Evolutionary conservation across 306 rosid genomes (phyloP), one percentile per base, ranked within the genome.

Genomic region (Notholithocarpus densiflorus): DNA sequence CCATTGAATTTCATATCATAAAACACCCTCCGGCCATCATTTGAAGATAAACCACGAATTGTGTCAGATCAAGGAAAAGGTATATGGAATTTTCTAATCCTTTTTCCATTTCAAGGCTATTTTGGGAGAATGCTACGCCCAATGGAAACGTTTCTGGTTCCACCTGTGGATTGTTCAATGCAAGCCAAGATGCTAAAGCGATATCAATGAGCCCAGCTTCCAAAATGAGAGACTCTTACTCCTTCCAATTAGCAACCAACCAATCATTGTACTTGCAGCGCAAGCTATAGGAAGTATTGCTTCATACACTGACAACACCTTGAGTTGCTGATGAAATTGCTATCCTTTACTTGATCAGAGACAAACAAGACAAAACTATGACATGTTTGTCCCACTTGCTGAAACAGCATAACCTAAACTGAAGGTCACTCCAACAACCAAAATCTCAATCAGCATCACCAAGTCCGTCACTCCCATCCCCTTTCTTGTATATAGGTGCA

Each of bases 381-480:
- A 45, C 74, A 31, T 72, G 43, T 70, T 61, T 78, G 80, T 32
- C 68, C 76, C 73, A 19, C 59, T 75, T 53, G 75, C 78, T 82
- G 53, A 53, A 71, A 73, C 56, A 20, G 40, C 81, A 76, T 18
- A 56, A 56, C 71, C 55, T 69, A 69, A 82, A 64, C 27, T 56
- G 68, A 79, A 75, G 72, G 17, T 15, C 10, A 56, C 55, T 37
- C 40, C 45, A 8, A 79, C 29, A 48, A 81, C n/a, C 51, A 57
- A 32, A 40, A 68, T 70, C 72, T 87, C 84, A 94, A 75, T 94
- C 98, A 78, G 98, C 98, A 81, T 94, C 98, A 76, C 98, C 98
- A 71, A 94, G 98, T 20, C 97, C 98, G 56, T 94, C 98, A 85
- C 98, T 94, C 26, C 98, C 98, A 76, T 94, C 98, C 61, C 98